Evolutionary conservation across 306 rosid species (phyloP), one percentile per base, ranked within the genome.

Genomic region (Pachyrhizus erosus): DNA sequence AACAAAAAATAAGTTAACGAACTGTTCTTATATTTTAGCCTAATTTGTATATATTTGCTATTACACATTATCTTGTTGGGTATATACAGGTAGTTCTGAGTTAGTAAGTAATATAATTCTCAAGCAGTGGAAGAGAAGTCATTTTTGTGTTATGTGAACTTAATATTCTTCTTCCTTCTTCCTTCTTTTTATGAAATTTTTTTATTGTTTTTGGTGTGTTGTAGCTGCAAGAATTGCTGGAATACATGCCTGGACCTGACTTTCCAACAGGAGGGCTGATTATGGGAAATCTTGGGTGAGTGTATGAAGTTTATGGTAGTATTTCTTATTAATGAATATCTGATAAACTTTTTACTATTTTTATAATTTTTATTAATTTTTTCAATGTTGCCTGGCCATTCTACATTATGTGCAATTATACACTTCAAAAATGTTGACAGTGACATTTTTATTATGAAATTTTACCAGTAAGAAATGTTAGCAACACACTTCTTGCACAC

Each of bases 181-280:
- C 1, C 23, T 33, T 37, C 26, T 15, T 54, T 37, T 45, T 9
- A 20, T n/a, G 24, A 39, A 60, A 34, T 39, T 72, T 48, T 72
- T 3, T 70, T 18, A 37, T 83, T 85, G 80, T 26, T 76, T 82
- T 87, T 82, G 73, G 58, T 83, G 55, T 79, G 42, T 82, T 66
- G 58, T 84, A 96, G 98, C 77, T 96, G 82, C 99, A 96, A 91
- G 99, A 96, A 88, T 87, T 96, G 89, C 90, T 96, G 79, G 99
- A 96, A 84, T 96, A 93, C 92, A 96, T 96, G 99, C 99, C 99
- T 40, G 99, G 96, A 80, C 99, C 99, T 14, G 99, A 96, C 85
- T 96, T 96, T 89, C 99, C 98, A 14, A 93, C 99, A n/a, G 99
- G 99, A 66, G 98, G 98, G 87, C 49, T 96, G 79, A 92, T 96